phyloP scores from a whole-genome alignment of 2,329 filamentous ascomycete genomes.

The Akanthomyces muscarius region DNA sequence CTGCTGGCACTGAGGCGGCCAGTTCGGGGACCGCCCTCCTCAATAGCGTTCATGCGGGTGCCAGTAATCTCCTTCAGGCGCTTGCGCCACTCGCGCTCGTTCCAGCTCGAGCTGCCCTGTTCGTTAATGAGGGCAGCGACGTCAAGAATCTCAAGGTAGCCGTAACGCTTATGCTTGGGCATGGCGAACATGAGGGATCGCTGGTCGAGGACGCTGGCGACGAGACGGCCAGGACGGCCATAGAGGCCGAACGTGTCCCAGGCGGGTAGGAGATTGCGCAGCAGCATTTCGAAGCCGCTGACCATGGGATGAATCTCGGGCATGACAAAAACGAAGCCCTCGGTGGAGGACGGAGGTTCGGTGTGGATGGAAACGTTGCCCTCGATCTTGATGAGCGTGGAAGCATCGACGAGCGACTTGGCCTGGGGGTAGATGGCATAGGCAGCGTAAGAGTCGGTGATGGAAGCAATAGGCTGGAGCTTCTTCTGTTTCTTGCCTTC shows the following conservation, averaged over 20 bases:
- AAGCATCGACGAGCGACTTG: constrained; percentile 89
- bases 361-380: constrained; percentile 85
- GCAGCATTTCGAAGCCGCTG: constrained; percentile 90
- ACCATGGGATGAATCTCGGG: constrained; percentile 90
- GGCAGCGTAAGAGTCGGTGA: constrained; percentile 84
- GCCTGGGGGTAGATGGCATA: constrained; percentile 96
- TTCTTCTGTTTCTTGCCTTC: constrained; percentile 87
- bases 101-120: constrained; percentile 72
- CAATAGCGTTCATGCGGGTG: constrained; percentile 65
- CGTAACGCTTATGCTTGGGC: constrained; percentile 81
- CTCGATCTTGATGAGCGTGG: constrained; percentile 90
- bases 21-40: constrained; percentile 43
- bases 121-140: constrained; percentile 75
- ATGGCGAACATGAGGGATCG: constrained; percentile 97
- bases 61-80: constrained; percentile 85
- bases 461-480: constrained; percentile 81
- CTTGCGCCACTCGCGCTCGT: constrained; percentile 83
- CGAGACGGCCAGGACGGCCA: constrained; percentile 78
- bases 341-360: constrained; percentile 69
- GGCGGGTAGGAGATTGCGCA: constrained; percentile 86
- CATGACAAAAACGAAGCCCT: constrained; percentile 98
- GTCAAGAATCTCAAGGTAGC: constrained; percentile 86
- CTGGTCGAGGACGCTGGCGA: constrained; percentile 81
- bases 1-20: constrained; percentile 55
- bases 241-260: constrained; percentile 93